A percentile compares a stretch with the other conserved stretches of the same genome.
phyloP scores from a whole-genome alignment of 1,139 yeast species.

The Suhomyces chickasaworum region DNA sequence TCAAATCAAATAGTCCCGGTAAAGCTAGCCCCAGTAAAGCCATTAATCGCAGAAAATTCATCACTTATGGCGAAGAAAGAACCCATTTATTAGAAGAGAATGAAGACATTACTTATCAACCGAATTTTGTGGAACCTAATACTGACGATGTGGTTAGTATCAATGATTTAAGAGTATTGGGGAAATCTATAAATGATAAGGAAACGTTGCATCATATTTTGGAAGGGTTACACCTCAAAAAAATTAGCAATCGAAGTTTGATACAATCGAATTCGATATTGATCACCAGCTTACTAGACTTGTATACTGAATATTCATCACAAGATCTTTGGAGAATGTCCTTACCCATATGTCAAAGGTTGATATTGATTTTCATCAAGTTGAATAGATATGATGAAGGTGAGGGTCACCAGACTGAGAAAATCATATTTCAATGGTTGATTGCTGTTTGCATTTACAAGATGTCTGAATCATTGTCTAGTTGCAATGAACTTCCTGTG shows the following conservation, averaged over 20 bases:
- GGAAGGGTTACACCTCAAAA: constrained; percentile 22
- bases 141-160: constrained; percentile 16
- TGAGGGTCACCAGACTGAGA: no score
- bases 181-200: constrained; percentile 13
- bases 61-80: constrained; percentile 26
- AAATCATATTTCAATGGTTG: constrained; percentile 3
- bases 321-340: background rate
- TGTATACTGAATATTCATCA: constrained; percentile 4
- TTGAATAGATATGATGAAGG: background rate
- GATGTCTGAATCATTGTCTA: background rate
- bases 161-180: constrained; percentile 24
- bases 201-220: constrained; percentile 22
- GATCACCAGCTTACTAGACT: constrained; percentile 20
- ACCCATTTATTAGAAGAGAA: constrained; percentile 23
- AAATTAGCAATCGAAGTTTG: constrained; percentile 1
- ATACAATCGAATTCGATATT: constrained; percentile 17
- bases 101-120: constrained; percentile 2
- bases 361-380: background rate
- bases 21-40: background rate
- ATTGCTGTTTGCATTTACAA: constrained; percentile 1
- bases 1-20: background rate
- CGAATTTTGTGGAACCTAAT: constrained; percentile 6
- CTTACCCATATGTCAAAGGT: background rate
- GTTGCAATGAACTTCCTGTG: background rate
- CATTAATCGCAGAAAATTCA: background rate